Conservation (phyloP, 257 asterid species). For the Jacaranda copaia region DNA sequence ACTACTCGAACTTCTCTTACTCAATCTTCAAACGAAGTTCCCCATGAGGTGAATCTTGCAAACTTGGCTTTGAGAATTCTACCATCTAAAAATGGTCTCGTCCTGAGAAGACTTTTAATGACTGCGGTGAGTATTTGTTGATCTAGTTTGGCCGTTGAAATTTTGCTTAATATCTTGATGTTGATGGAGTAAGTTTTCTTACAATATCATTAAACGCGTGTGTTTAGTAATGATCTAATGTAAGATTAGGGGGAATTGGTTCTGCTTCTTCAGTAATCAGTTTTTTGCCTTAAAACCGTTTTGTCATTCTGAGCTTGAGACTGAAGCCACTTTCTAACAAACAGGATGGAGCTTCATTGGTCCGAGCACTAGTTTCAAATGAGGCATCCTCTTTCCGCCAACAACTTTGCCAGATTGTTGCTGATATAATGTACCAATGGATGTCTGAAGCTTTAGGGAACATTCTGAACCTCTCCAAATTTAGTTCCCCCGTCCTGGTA, state of each 20-base stretch:
- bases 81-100: constrained; percentile 84
- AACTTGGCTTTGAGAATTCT: constrained; percentile 73
- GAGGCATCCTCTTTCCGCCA: constrained; percentile 71
- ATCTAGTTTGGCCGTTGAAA: constrained; percentile 16
- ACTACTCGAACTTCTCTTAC: constrained; percentile 50
- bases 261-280: neutral
- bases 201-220: neutral
- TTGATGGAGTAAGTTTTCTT: neutral
- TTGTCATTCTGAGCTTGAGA: neutral
- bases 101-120: constrained; percentile 85
- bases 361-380: constrained; percentile 66
- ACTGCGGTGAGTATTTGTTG: constrained; percentile 70
- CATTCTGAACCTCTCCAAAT: constrained; percentile 36
- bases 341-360: constrained; percentile 87
- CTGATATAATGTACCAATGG: constrained; percentile 70
- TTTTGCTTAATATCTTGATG: neutral
- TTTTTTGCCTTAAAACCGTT: neutral
- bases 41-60: constrained; percentile 66
- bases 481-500: constrained; percentile 41
- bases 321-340: constrained; percentile 31
- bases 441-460: constrained; percentile 52
- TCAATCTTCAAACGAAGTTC: constrained; percentile 49
- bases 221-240: neutral
- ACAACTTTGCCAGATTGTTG: constrained; percentile 63
- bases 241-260: neutral